Evolutionary conservation across 1,284 basidiomycete species (phyloP).

Genomic region (Rhodotorula sp.): DNA sequence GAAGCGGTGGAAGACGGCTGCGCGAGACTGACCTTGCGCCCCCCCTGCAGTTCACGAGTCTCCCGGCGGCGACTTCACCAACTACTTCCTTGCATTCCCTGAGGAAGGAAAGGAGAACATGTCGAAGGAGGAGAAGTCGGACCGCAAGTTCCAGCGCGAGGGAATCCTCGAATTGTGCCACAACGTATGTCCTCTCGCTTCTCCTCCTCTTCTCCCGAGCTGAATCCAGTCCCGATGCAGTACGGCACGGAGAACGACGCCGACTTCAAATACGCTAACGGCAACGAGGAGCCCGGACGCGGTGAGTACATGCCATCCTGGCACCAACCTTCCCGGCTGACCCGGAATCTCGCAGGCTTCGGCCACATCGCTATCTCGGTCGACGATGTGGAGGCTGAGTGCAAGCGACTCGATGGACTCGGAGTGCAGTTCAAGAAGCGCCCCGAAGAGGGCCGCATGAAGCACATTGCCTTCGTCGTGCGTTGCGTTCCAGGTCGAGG

Average conservation of each 20-base stretch:
- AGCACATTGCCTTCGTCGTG: conserved; percentile 76
- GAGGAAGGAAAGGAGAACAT: conserved; percentile 41
- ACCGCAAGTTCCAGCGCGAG: conserved; percentile 49
- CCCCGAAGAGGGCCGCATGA: conserved; percentile 56
- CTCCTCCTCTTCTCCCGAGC: neutral
- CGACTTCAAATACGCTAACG: conserved; percentile 71
- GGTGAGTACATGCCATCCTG: conserved; percentile 40
- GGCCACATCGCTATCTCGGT: conserved; percentile 65
- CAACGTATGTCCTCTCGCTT: neutral
- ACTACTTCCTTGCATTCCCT: conserved; percentile 41
- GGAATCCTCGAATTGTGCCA: conserved; percentile 58
- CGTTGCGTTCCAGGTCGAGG: neutral
- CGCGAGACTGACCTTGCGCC: neutral
- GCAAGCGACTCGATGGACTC: conserved; percentile 71
- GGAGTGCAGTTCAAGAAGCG: conserved; percentile 87
- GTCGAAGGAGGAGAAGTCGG: conserved; percentile 47
- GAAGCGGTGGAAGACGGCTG: too few species aligned
- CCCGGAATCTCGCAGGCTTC: conserved; percentile 53
- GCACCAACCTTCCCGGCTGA: too few species aligned
- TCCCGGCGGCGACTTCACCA: conserved; percentile 49
- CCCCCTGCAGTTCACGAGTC: conserved; percentile 46
- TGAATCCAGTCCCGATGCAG: neutral
- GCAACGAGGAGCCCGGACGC: conserved; percentile 76
- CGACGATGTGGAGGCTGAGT: conserved; percentile 66
- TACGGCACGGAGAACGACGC: conserved; percentile 71